Evolutionary conservation across 208 protist species (phyloP), one percentile per base, ranked within the genome.

Genomic region (Trypanosoma melophagium): DNA sequence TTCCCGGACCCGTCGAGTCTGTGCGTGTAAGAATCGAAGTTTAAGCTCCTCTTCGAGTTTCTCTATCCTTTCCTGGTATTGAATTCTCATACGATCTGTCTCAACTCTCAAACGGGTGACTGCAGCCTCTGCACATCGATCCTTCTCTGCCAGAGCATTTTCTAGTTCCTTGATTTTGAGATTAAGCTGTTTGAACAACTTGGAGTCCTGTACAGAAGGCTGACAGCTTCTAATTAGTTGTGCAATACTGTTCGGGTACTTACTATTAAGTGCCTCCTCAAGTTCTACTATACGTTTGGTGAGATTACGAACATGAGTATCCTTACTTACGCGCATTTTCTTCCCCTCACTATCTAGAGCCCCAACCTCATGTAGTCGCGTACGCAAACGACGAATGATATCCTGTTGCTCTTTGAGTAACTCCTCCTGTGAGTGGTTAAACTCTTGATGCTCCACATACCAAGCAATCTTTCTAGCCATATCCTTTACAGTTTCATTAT

Each of bases 221-320:
- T 87, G 79, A 55, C 74, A 91, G 25, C 70, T 87, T 12, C 77
- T 41, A 64, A 95, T 80, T 3, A 92, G 66, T 47, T 91, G 80
- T 0, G 77, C 73, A 54, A 90, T 89, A 31, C 77, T 85, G 56
- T 87, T 74, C 4, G 78, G 84, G 21, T 83, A 73, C 28, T 80
- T 67, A 45, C 59, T 68, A 45, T 77, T 76, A 4, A 89, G 45
- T 21, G 74, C 62, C 31, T 78, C 72, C 62, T 93, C 75, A 0
- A 92, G 60, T 24, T 81, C 75, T 1, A 60, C 79, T 19, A 87
- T 75, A 52, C 79, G 63, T 28, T 63, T 69, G 41, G 69, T 81
- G 35, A 86, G 70, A 0, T 59, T 42, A 21, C 69, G 58, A 14
- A 86, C 66, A 24, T 70, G 66, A 17, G 66, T 45, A 38, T 74